Base-by-base conservation (phyloP, 495 filamentous ascomycete genomes). In the Talaromyces adpressus region DNA sequence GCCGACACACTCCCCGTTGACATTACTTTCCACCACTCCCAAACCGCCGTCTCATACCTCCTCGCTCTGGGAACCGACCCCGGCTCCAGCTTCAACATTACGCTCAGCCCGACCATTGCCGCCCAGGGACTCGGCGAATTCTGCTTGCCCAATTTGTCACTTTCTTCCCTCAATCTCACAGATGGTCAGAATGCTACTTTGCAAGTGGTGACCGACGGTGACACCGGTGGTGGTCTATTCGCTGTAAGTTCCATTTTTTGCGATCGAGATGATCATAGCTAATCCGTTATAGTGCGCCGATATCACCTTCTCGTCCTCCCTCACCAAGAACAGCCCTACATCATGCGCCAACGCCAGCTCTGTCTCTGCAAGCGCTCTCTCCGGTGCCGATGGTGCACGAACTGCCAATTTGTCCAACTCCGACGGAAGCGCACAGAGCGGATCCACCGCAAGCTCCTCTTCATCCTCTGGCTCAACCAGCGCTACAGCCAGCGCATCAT, bases 131-230 rank as follows among this genome's bases (percentile, higher is more conserved):
- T 81, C 20, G 81, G 83, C 6, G 68, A 74, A 29, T 87, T 89
- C 71, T 89, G 86, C 69, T 67, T 87, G 47, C 79, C 77, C 16
- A 67, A 72, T 49, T 61, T 87, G 4, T 73, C 78, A 2, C 69
- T 77, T 3, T 75, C 16, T 72, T 72, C 7, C 47, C 64, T 56
- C 12, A 68, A 71, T 22, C 57, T 75, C 30, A 75, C 71, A n/a
- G 73, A 80, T 29, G 84, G 84, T 0, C 76, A 78, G 67, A 84
- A 85, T 59, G 85, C 82, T n/a, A 88, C 86, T 0, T 80, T 88
- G 56, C 86, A 87, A 73, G 85, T 88, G 59, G 75, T 85, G 22
- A 83, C 77, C 9, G 82, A 75, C 56, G 78, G 79, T 18, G 79
- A 84, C 66, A 74, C 74, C n/a, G 66, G 68, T 20, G 82, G 81